Evolutionary conservation across 2,329 filamentous ascomycete genomes (phyloP).

Genomic region (Colletotrichum tamarilloi): DNA sequence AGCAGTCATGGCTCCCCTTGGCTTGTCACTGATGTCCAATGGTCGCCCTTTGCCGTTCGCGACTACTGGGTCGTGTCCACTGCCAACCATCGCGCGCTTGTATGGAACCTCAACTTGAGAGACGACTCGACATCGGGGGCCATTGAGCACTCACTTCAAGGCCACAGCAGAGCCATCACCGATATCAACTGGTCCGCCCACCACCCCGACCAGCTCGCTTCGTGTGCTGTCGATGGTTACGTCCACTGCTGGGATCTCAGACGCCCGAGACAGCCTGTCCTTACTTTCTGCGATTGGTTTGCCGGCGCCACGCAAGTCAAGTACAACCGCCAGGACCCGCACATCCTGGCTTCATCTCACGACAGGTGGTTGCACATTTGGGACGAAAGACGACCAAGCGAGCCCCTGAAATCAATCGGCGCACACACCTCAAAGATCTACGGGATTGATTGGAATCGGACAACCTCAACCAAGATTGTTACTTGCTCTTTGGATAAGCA

Average conservation of each 20-base stretch:
- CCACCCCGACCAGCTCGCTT: constrained; percentile 88
- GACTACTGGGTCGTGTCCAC: constrained; percentile 96
- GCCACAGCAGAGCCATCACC: constrained; percentile 86
- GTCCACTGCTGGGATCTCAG: constrained; percentile 94
- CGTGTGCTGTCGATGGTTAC: constrained; percentile 92
- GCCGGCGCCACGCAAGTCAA: constrained; percentile 95
- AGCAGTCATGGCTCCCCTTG: constrained; percentile 87
- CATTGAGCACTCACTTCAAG: constrained; percentile 89
- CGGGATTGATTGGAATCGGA: constrained; percentile 93
- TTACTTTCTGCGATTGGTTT: constrained; percentile 92
- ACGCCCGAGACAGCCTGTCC: constrained; percentile 75
- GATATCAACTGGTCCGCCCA: constrained; percentile 97
- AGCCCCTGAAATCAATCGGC: constrained; percentile 84
- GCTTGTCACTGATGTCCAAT: constrained; percentile 96
- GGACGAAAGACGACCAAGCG: constrained; percentile 84
- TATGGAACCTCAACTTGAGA: constrained; percentile 89
- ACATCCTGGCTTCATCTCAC: constrained; percentile 90
- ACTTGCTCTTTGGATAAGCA: constrained; percentile 93
- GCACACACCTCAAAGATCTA: constrained; percentile 96
- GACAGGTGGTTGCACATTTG: constrained; percentile 89
- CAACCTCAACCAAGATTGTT: constrained; percentile 75
- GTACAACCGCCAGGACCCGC: constrained; percentile 88
- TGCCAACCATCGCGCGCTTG: constrained; percentile 91
- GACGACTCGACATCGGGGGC: constrained; percentile 77
- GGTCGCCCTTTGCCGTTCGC: constrained; percentile 90